Evolutionary conservation across 108 stramenopile species (phyloP).

Genomic region (Pseudonitzschia delicatissima): DNA sequence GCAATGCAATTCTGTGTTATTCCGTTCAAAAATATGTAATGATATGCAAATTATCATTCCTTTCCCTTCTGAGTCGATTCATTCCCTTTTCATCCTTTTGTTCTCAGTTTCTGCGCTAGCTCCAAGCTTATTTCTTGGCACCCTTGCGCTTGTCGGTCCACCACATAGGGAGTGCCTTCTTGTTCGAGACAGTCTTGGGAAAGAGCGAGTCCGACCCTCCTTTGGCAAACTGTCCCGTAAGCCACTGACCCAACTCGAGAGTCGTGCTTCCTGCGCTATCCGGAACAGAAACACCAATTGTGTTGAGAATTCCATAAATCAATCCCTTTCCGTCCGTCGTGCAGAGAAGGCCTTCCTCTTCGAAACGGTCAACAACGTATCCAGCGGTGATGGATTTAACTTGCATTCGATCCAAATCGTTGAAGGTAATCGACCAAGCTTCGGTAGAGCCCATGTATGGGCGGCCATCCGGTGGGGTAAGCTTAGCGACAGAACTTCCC

Average conservation of each 20-base stretch:
- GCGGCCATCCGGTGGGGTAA: neutral
- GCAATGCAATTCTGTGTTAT: too few relatives aligned
- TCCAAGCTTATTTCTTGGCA: conserved; percentile 34
- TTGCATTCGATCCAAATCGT: conserved; percentile 18
- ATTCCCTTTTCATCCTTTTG: neutral
- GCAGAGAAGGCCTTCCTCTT: neutral
- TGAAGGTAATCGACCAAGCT: conserved; percentile 38
- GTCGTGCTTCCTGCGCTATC: conserved; percentile 13
- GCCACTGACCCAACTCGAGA: conserved; percentile 36
- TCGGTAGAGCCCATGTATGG: conserved; percentile 29
- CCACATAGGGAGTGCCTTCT: conserved; percentile 50
- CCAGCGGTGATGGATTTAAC: conserved; percentile 32
- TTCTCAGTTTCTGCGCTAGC: neutral
- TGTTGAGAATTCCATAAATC: conserved; percentile 37
- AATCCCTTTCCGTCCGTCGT: conserved; percentile 42
- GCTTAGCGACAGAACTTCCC: neutral
- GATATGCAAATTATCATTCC: too few relatives aligned
- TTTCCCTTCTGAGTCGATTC: too few relatives aligned
- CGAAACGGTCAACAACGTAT: conserved; percentile 46
- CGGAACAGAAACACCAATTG: conserved; percentile 13
- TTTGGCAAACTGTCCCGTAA: conserved; percentile 5
- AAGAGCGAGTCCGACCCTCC: neutral
- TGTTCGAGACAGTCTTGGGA: neutral
- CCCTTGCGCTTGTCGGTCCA: conserved; percentile 49
- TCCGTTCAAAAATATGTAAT: too few relatives aligned